These are phyloP conservation scores for Colletotrichum sp. DNA, from an alignment of 2,329 filamentous ascomycete species.

Conservation along the genomic window DNA sequence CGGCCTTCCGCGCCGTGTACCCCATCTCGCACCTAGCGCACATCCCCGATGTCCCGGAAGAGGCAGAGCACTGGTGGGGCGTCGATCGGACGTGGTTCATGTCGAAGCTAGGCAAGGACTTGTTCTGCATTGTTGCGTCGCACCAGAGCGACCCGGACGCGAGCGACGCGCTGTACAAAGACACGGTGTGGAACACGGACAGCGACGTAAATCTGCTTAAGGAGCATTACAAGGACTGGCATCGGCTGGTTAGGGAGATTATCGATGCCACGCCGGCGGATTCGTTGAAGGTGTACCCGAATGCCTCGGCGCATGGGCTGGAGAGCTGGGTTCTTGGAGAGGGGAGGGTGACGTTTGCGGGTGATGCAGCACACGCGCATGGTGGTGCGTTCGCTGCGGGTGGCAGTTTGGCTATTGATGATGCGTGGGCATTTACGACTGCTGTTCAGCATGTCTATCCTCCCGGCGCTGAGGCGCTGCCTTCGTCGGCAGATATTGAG, in stretches of 20 bases:
- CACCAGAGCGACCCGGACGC: constrained; percentile 40
- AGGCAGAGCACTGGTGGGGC: constrained; percentile 51
- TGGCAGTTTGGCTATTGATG: constrained; percentile 43
- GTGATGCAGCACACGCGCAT: constrained; percentile 46
- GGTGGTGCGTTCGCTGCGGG: constrained; percentile 46
- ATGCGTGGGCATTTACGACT: constrained; percentile 45
- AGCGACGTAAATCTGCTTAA: constrained; percentile 40
- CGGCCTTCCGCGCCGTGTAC: constrained; percentile 50
- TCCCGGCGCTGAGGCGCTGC: background rate
- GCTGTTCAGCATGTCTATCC: constrained; percentile 42
- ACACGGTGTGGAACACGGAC: constrained; percentile 41
- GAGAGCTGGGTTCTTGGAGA: constrained; percentile 45
- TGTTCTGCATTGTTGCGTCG: constrained; percentile 49
- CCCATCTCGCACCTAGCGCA: constrained; percentile 42
- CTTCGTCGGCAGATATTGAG: constrained; percentile 25
- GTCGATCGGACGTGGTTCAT: constrained; percentile 47
- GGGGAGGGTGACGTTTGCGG: constrained; percentile 38
- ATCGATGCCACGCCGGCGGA: constrained; percentile 44
- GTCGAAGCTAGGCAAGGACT: constrained; percentile 42
- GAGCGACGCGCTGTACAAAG: constrained; percentile 31
- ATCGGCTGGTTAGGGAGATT: constrained; percentile 42
- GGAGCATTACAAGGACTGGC: constrained; percentile 46
- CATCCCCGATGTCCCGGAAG: constrained; percentile 41
- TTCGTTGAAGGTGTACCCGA: constrained; percentile 41
- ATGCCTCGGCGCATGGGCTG: constrained; percentile 43